phyloP scores from a whole-genome alignment of 2,329 filamentous ascomycete genomes.

The Zymoseptoria pseudotritici region DNA sequence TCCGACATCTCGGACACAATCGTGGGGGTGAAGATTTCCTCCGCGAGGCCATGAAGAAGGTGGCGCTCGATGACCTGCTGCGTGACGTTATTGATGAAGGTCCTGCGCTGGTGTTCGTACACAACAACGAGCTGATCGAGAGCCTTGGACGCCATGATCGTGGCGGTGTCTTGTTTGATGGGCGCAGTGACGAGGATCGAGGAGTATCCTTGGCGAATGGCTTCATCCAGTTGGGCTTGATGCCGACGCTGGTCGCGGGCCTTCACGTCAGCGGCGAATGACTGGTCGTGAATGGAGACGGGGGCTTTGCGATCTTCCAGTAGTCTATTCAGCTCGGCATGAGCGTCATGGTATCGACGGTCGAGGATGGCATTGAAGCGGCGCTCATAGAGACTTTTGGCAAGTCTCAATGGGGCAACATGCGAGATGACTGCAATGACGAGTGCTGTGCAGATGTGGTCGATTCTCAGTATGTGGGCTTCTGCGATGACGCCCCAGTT shows the following conservation, averaged over 20 bases:
- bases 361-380: no score
- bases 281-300: no score
- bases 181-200: not conserved
- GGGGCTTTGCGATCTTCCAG: no score
- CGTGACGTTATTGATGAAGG: slow-evolving; percentile 30
- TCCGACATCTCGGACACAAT: slow-evolving; percentile 29
- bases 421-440: slow-evolving; percentile 30
- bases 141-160: slow-evolving; percentile 29
- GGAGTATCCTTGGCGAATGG: not conserved
- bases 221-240: not conserved
- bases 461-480: slow-evolving; percentile 33
- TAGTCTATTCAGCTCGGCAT: no score
- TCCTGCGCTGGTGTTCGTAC: slow-evolving; percentile 33
- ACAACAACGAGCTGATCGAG: slow-evolving; percentile 31
- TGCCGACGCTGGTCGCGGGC: no score
- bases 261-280: no score
- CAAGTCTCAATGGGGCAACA: slow-evolving; percentile 36
- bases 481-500: slow-evolving; percentile 44
- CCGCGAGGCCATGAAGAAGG: slow-evolving; percentile 27
- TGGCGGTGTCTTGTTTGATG: slow-evolving; percentile 27
- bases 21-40: slow-evolving; percentile 27
- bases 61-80: slow-evolving; percentile 35
- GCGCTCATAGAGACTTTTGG: no score
- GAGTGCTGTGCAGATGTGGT: slow-evolving; percentile 29
- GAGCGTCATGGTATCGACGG: no score